These are phyloP conservation scores for Trypanosomatidae sp. DNA, from an alignment of 208 protist genomes.

Conservation along the genomic window DNA sequence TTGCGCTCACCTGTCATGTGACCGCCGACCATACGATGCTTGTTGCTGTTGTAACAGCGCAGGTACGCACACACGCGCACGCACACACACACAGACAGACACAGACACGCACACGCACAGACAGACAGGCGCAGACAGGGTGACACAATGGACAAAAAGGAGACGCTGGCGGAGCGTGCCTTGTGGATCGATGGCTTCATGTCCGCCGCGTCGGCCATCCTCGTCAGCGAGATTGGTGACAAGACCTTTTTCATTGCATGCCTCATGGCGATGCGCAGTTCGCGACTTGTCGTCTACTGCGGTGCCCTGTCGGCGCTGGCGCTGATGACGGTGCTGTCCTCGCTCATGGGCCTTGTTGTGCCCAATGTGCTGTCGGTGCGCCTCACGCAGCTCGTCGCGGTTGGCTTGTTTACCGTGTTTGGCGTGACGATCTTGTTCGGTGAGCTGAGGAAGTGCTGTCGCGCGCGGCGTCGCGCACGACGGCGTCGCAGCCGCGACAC, in stretches of 20 bases:
- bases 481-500: too few relatives aligned
- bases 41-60: too few relatives aligned
- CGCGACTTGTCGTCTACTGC: slow-evolving; percentile 63
- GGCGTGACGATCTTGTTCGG: slow-evolving; percentile 82
- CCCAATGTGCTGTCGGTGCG: slow-evolving; percentile 72
- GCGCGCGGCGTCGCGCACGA: slow-evolving; percentile 10
- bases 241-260: slow-evolving; percentile 96
- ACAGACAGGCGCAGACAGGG: too few relatives aligned
- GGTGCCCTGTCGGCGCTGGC: slow-evolving; percentile 82
- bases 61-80: too few relatives aligned
- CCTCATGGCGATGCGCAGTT: slow-evolving; percentile 91
- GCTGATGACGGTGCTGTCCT: slow-evolving; percentile 90
- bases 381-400: slow-evolving; percentile 78
- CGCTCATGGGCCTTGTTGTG: slow-evolving; percentile 69
- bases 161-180: too few relatives aligned
- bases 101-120: too few relatives aligned
- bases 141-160: too few relatives aligned
- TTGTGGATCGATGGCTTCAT: slow-evolving; percentile 68
- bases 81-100: too few relatives aligned
- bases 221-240: slow-evolving; percentile 91
- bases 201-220: slow-evolving; percentile 81
- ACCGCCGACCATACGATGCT: too few relatives aligned
- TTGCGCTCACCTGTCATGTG: too few relatives aligned
- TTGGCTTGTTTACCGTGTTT: slow-evolving; percentile 85
- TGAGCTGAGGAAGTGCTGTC: slow-evolving; percentile 40